Conservation (phyloP, 129 eudicot species). For the Arctium minus region DNA sequence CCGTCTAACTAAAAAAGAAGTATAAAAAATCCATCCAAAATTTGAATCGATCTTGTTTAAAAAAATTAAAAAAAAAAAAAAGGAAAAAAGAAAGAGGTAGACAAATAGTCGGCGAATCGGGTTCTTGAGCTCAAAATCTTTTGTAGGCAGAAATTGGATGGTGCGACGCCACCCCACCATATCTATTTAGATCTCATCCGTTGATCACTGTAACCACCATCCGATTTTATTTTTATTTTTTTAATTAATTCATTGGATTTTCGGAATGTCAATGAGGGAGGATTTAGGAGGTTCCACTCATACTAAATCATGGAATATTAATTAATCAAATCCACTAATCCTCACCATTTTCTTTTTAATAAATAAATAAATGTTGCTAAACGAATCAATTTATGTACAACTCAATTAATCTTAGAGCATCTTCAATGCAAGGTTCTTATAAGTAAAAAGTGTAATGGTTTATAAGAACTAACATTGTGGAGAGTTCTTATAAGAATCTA, state of each 20-base stretch:
- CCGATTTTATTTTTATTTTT: conserved; percentile 16
- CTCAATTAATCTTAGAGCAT: too few relatives aligned
- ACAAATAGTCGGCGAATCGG: background rate
- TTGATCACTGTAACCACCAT: conserved; percentile 28
- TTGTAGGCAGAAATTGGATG: conserved; percentile 11
- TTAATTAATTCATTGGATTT: background rate
- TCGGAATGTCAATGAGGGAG: conserved; percentile 19
- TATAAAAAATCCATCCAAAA: too few relatives aligned
- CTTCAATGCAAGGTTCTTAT: too few relatives aligned
- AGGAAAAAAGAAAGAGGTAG: background rate
- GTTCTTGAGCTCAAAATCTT: background rate
- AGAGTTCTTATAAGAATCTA: too few relatives aligned
- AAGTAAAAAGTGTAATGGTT: too few relatives aligned
- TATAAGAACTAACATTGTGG: too few relatives aligned
- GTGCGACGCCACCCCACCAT: conserved; percentile 28
- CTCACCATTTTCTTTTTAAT: background rate
- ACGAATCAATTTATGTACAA: background rate
- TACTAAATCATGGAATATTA: conserved; percentile 27
- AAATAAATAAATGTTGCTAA: background rate
- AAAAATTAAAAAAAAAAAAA: too few relatives aligned
- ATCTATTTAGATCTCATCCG: conserved; percentile 27
- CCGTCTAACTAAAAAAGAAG: too few relatives aligned
- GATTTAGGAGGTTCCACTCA: conserved; percentile 28
- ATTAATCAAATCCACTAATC: conserved; percentile 26
- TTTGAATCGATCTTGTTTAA: too few relatives aligned